These are phyloP conservation scores for Phaeosphaeriaceae sp. DNA, from an alignment of 2,329 filamentous ascomycete species.

Conservation along the genomic window DNA sequence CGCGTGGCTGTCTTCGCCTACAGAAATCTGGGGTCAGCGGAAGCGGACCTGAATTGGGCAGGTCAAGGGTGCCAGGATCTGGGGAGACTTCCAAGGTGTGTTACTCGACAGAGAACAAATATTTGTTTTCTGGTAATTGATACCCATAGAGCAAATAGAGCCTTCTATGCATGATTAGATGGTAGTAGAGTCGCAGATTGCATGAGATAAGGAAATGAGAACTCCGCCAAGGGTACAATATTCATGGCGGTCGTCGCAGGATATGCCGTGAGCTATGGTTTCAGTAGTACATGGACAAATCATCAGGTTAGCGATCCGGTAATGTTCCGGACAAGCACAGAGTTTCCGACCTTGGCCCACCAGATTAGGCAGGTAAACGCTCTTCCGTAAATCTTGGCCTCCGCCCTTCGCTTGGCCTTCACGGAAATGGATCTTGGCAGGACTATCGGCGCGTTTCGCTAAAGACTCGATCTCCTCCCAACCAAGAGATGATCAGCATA, in stretches of 20 bases:
- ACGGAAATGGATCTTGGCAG: constrained; percentile 11
- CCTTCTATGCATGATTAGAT: background rate
- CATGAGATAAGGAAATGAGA: background rate
- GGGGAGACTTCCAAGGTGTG: background rate
- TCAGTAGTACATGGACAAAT: background rate
- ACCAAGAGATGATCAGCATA: constrained; percentile 4
- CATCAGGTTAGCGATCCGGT: background rate
- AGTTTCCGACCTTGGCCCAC: constrained; percentile 11
- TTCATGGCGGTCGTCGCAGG: background rate
- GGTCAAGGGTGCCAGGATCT: background rate
- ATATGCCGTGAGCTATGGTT: background rate
- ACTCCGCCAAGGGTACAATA: background rate
- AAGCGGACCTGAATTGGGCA: background rate
- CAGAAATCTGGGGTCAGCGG: background rate
- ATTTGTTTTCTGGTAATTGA: background rate
- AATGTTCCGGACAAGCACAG: background rate
- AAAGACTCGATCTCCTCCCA: constrained; percentile 11
- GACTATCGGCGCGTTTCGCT: constrained; percentile 11
- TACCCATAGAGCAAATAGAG: no score
- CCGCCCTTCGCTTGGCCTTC: constrained; percentile 5
- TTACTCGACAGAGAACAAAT: background rate
- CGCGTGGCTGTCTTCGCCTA: background rate
- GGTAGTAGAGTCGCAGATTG: background rate
- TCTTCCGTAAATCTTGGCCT: constrained; percentile 16
- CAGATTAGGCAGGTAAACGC: constrained; percentile 15